Evolutionary conservation across 257 asterid species (phyloP), one percentile per base, ranked within the genome.

Genomic region (Fraxinus cuspidata): DNA sequence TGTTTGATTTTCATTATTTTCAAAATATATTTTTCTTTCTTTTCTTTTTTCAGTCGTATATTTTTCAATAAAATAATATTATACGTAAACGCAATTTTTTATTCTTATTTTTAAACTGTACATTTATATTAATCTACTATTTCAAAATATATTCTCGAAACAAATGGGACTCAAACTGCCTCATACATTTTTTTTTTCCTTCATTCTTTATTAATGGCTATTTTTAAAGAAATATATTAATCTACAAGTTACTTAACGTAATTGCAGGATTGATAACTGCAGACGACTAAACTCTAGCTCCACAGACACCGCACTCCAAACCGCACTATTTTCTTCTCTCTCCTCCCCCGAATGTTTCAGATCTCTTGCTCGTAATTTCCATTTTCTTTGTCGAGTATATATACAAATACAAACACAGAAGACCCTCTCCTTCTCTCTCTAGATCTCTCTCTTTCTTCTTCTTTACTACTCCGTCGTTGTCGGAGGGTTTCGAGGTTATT

Each of bases 401-500:
- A 8, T 69, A 25, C 7, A 11, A 8, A 74, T 21, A 37, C 53
- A 40, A 2, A 40, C 47, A 10, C 44, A 40, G 47, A 40, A 40
- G 47, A 10, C 76, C 64, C 49, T 25, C 84, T 77, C 63, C 56
- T 69, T 74, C 75, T 69, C 69, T 72, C 78, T 76, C 66, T 6
- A 67, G 77, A 79, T 53, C 81, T 51, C 80, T 31, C 58, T 72
- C 64, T 81, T 78, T 81, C 83, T 81, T 87, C 78, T 1, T 60
- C 27, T 72, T 70, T 74, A 11, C 47, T 40, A 40, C 80, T 67
- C 75, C 35, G 76, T 74, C 76, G 66, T 64, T 81, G 27, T 84
- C 73, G 44, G 88, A 81, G 89, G 81, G 83, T 76, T 47, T 29
- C 81, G 84, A 80, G 88, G 92, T 86, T 78, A 79, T 84, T 87